Base-by-base conservation (phyloP, 495 filamentous ascomycete genomes). In the Hypoxylon cercidicola region DNA sequence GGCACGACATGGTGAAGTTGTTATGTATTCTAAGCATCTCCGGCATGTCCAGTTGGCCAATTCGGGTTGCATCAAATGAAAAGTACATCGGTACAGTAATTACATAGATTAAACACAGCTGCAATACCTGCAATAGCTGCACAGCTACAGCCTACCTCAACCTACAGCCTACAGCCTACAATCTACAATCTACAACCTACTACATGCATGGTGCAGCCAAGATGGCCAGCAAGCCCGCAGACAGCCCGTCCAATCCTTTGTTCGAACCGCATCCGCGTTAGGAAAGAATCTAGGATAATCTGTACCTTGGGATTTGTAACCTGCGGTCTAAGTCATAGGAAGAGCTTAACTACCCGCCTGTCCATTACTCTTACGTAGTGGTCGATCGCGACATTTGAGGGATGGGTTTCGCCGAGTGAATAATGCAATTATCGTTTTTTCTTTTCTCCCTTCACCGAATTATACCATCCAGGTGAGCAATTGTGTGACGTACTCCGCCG, bases 221-320 rank as follows among this genome's bases (percentile, higher is more conserved):
- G 30, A 1, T 1, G 8, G 30, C 30, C 30, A 32, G 30, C 30
- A 32, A 32, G 30, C 8, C 30, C 30, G 30, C 30, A 32, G 30
- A 32, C 46, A 34, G 30, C 62, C 70, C 41, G 25, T 30, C 66
- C 70, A 72, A 72, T 70, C 62, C 55, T 57, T 60, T 48, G 40
- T 58, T n/a, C 30, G 57, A 50, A 61, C 56, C 55, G 34, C 39
- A 51, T 56, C 64, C 63, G 57, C 55, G 55, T 62, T 58, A 47
- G 61, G 57, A 62, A 61, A 48, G 25, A 58, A 28, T 46, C 45
- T 51, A 9, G 55, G 39, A 41, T 49, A 57, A 52, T 41, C 15
- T 21, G 57, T 60, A 57, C 64, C 56, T 46, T 62, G 5, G 63
- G 64, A 28, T 52, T 57, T 48, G 57, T 53, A 44, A 67, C 56